Conservation (phyloP, 805 yeast genomes). For the Dipodascus geniculatus region DNA sequence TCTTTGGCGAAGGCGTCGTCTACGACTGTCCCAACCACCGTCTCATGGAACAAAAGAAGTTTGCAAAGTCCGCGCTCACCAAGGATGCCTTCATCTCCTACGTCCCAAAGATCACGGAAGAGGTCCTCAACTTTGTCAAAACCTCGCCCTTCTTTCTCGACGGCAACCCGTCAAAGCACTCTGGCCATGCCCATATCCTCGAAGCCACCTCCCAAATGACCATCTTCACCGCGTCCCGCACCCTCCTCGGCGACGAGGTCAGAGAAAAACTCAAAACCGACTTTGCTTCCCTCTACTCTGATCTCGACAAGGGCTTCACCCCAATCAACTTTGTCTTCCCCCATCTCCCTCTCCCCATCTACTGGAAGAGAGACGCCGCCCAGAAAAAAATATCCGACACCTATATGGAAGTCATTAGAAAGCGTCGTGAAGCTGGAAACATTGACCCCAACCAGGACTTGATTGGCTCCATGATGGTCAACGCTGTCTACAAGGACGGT, state of each 20-base stretch:
- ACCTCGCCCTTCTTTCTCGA: constrained; percentile 36
- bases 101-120: constrained; percentile 81
- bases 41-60: constrained; percentile 97
- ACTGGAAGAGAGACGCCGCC: constrained; percentile 77
- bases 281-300: constrained; percentile 77
- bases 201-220: constrained; percentile 89
- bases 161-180: constrained; percentile 24
- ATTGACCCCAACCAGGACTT: constrained; percentile 68
- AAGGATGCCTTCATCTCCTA: constrained; percentile 71
- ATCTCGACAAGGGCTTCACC: constrained; percentile 92
- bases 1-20: constrained; percentile 93
- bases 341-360: constrained; percentile 77
- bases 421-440: constrained; percentile 68
- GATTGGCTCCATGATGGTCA: constrained; percentile 75
- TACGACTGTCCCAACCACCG: constrained; percentile 92
- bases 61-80: constrained; percentile 82
- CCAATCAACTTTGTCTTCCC: constrained; percentile 95
- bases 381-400: constrained; percentile 71
- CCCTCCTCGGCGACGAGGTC: constrained; percentile 84
- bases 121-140: constrained; percentile 54
- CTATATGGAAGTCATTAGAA: constrained; percentile 63
- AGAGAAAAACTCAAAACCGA: constrained; percentile 70
- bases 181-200: constrained; percentile 39
- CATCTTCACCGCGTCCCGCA: constrained; percentile 88
- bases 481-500: constrained; percentile 86